Conservation (phyloP, 305 asterid species). For the Rubia tinctorum region DNA sequence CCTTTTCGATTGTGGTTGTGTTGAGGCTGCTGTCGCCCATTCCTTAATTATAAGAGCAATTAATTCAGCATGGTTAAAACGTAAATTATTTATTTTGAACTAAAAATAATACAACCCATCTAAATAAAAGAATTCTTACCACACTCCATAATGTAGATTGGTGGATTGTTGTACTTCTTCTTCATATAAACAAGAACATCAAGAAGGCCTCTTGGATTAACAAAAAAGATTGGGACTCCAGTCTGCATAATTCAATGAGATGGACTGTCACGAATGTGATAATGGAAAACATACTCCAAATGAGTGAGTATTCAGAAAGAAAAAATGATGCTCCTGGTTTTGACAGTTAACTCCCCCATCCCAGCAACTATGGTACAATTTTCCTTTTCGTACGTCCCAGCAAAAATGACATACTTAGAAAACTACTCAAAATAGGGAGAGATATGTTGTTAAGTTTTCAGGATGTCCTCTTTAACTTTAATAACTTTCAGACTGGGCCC, state of each 20-base stretch:
- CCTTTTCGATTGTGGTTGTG: not conserved
- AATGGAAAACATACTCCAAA: too few relatives aligned
- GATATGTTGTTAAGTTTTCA: too few relatives aligned
- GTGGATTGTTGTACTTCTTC: slow-evolving; percentile 6
- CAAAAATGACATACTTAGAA: too few relatives aligned
- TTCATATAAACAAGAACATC: slow-evolving; percentile 1
- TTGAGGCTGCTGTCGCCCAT: not conserved
- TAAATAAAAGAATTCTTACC: not conserved
- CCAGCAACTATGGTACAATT: too few relatives aligned
- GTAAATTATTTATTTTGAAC: not conserved
- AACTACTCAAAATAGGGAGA: too few relatives aligned
- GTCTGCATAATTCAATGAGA: not conserved
- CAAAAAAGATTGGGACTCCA: not conserved
- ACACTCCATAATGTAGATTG: not conserved
- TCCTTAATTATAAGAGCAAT: not conserved
- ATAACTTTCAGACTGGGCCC: too few relatives aligned
- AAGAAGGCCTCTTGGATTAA: slow-evolving; percentile 1
- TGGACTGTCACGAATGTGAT: not conserved
- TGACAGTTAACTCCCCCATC: too few relatives aligned
- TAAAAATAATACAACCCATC: too few relatives aligned
- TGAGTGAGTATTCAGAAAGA: too few relatives aligned
- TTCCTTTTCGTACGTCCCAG: too few relatives aligned
- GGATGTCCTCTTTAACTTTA: too few relatives aligned
- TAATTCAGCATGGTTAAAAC: not conserved
- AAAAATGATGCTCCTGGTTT: too few relatives aligned